Conservation (phyloP, 1,284 basidiomycete genomes). For the Moniliophthora roreri region DNA sequence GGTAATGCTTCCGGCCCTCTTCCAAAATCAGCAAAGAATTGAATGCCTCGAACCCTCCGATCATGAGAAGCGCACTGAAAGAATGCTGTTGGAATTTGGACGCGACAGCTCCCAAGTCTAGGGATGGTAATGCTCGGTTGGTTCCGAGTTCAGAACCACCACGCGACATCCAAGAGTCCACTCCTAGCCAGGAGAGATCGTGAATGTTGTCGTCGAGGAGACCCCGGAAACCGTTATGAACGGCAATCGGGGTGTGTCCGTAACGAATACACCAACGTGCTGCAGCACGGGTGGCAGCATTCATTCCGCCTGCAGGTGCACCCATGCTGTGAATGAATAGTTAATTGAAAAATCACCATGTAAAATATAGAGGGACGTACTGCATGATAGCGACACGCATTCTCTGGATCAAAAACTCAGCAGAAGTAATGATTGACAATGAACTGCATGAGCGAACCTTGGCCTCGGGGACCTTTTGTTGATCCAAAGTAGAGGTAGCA, state of each 20-base stretch:
- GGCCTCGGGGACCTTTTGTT: slow-evolving; percentile 59
- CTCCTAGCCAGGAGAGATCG: slow-evolving; percentile 93
- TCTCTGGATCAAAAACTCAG: slow-evolving; percentile 42
- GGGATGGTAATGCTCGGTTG: slow-evolving; percentile 85
- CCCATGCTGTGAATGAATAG: slow-evolving; percentile 64
- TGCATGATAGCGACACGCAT: slow-evolving; percentile 92
- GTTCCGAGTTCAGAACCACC: slow-evolving; percentile 99
- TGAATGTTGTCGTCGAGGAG: slow-evolving; percentile 87
- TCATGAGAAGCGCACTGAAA: slow-evolving; percentile 83
- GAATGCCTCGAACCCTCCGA: slow-evolving; percentile 97
- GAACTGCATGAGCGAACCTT: slow-evolving; percentile 43
- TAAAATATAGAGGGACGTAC: slow-evolving; percentile 45
- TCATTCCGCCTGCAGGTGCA: slow-evolving; percentile 98
- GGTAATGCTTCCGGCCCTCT: slow-evolving; percentile 79
- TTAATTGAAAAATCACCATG: slow-evolving; percentile 2
- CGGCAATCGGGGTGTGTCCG: slow-evolving; percentile 88
- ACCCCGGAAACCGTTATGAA: slow-evolving; percentile 96
- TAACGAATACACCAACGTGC: slow-evolving; percentile 92
- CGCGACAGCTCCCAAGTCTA: slow-evolving; percentile 86
- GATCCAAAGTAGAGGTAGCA: slow-evolving; percentile 67
- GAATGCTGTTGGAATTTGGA: slow-evolving; percentile 87
- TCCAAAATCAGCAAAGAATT: slow-evolving; percentile 78
- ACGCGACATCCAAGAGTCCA: slow-evolving; percentile 94
- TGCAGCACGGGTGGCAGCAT: slow-evolving; percentile 93
- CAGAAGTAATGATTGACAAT: slow-evolving; percentile 11